phyloP scores from a whole-genome alignment of 2,329 filamentous ascomycete species.

The Talaromyces rugulosus region DNA sequence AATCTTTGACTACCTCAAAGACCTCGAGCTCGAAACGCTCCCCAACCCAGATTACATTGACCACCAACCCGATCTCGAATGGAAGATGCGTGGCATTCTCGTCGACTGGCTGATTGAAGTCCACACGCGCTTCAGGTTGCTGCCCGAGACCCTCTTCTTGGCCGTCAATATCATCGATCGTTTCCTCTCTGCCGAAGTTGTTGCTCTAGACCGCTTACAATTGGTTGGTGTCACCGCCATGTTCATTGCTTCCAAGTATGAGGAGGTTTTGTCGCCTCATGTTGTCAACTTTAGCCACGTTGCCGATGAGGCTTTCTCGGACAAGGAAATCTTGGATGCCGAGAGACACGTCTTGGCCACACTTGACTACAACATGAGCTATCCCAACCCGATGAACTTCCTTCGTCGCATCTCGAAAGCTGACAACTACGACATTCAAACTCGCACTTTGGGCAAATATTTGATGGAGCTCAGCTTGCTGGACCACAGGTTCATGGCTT shows the following conservation, averaged over 20 bases:
- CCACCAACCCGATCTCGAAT: conserved; percentile 90
- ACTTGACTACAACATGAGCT: conserved; percentile 94
- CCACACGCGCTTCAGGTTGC: conserved; percentile 90
- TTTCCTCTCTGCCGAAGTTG: conserved; percentile 91
- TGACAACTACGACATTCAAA: conserved; percentile 98
- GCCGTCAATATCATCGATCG: conserved; percentile 98
- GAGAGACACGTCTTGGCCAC: conserved; percentile 90
- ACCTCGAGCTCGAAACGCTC: conserved; percentile 74
- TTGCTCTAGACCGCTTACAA: conserved; percentile 92
- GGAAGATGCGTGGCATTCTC: conserved; percentile 97
- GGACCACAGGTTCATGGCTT: conserved; percentile 89
- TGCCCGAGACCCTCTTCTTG: conserved; percentile 94
- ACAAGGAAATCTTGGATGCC: conserved; percentile 93
- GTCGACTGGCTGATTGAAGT: conserved; percentile 99
- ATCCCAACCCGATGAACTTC: conserved; percentile 99
- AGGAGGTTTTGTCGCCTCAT: conserved; percentile 94
- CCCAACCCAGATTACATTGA: conserved; percentile 95
- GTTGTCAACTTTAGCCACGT: conserved; percentile 97
- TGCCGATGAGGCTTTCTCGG: conserved; percentile 91
- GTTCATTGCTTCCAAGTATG: conserved; percentile 99
- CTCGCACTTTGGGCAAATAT: conserved; percentile 94
- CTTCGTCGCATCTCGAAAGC: conserved; percentile 97
- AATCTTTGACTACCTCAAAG: conserved; percentile 92
- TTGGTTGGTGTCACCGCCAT: conserved; percentile 96
- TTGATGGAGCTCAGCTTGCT: conserved; percentile 94